Conservation (phyloP, 495 filamentous ascomycete genomes). For the Polyplosphaeria fusca region DNA sequence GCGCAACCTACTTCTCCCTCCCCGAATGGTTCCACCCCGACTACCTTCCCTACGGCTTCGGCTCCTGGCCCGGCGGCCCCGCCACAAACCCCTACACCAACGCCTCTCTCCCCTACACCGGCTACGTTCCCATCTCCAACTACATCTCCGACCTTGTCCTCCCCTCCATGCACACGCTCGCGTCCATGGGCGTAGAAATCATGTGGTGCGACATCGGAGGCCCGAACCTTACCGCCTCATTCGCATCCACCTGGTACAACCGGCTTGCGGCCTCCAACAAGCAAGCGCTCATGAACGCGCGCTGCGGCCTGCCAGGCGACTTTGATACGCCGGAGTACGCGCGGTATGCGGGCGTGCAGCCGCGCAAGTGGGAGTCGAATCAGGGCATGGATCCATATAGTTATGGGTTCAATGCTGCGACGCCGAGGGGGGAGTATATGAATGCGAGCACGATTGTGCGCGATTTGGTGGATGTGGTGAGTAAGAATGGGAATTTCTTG, state of each 20-base stretch:
- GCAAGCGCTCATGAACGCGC: conserved; percentile 52
- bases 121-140: conserved; percentile 46
- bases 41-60: conserved; percentile 49
- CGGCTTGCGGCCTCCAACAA: conserved; percentile 38
- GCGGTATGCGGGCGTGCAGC: conserved; percentile 35
- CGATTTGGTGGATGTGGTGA: conserved; percentile 51
- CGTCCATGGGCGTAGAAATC: conserved; percentile 51
- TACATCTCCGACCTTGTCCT: conserved; percentile 51
- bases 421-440: conserved; percentile 48
- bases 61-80: conserved; percentile 42
- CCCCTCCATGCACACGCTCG: conserved; percentile 52
- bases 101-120: conserved; percentile 48
- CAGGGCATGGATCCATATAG: conserved; percentile 55
- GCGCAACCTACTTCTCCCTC: conserved; percentile 48
- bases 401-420: conserved; percentile 56
- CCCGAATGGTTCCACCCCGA: conserved; percentile 52
- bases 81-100: conserved; percentile 53
- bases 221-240: conserved; percentile 46
- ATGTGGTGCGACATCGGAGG: conserved; percentile 59
- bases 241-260: conserved; percentile 52
- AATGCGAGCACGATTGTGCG: conserved; percentile 48
- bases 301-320: conserved; percentile 50
- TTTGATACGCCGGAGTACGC: conserved; percentile 48
- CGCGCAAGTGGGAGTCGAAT: conserved; percentile 55
- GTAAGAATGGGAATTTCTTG: conserved; percentile 57